These are phyloP conservation scores for Calonectria hawksworthii DNA, from an alignment of 2,329 filamentous ascomycete genomes.

Conservation along the genomic window DNA sequence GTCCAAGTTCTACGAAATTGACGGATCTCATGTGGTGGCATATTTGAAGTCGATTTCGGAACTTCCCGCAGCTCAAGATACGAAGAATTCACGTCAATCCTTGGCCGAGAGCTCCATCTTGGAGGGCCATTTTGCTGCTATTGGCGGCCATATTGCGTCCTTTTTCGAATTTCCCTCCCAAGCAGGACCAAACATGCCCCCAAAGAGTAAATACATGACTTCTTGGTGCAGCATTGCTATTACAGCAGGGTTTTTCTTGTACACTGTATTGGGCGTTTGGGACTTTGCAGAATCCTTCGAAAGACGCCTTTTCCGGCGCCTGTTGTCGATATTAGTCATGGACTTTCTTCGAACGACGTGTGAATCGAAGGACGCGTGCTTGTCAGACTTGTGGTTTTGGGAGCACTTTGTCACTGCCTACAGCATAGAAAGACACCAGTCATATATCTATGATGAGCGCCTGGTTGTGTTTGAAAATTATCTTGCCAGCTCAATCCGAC, in stretches of 20 bases:
- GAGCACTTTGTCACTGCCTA: not conserved
- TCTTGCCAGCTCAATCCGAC: not conserved
- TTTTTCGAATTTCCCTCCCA: not conserved
- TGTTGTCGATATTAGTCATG: not conserved
- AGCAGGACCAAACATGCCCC: not conserved
- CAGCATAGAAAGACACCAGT: not conserved
- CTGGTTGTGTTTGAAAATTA: not conserved
- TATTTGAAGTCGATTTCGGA: not conserved
- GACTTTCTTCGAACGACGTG: not conserved
- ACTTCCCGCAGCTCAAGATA: not conserved
- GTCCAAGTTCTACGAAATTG: constrained; percentile 41
- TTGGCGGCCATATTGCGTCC: not conserved
- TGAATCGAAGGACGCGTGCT: not conserved
- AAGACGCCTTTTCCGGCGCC: not conserved
- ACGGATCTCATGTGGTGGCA: not conserved
- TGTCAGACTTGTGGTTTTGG: not conserved
- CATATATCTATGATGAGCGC: not conserved
- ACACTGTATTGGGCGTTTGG: not conserved
- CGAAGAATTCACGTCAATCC: not conserved
- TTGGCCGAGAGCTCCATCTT: not conserved
- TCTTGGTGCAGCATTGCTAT: not conserved
- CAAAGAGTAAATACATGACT: not conserved
- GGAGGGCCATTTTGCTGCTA: not conserved
- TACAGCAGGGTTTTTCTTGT: not conserved
- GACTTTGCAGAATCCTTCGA: not conserved